phyloP scores from a whole-genome alignment of 371 early-diverging fungal species.

The Vairimorpha necatrix region DNA sequence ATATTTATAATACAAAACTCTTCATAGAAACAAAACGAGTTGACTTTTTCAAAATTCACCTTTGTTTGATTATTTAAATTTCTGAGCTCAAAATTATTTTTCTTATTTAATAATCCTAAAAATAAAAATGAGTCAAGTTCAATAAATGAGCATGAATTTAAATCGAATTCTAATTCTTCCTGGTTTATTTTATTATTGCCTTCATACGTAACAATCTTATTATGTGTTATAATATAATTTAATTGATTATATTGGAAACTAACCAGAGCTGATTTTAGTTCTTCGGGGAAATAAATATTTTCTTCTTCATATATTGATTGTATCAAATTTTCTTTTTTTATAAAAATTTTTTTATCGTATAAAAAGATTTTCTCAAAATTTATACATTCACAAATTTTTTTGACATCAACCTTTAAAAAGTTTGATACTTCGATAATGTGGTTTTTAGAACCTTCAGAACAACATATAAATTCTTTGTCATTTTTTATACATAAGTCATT shows the following conservation, averaged over 20 bases:
- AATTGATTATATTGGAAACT: not conserved
- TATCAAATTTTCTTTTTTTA: not conserved
- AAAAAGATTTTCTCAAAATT: not conserved
- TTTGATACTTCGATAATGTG: not conserved
- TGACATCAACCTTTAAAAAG: slow-evolving; percentile 7
- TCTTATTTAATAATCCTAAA: not conserved
- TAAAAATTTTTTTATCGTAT: not conserved
- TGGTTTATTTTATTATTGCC: not conserved
- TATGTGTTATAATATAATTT: not conserved
- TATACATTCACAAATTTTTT: slow-evolving; percentile 6
- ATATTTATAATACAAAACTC: not conserved
- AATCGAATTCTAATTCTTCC: not conserved
- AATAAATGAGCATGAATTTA: not conserved
- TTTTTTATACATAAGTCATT: slow-evolving; percentile 9
- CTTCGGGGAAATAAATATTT: not conserved
- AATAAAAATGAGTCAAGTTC: not conserved
- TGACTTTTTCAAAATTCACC: not conserved
- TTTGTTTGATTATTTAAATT: not conserved
- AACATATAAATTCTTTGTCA: not conserved
- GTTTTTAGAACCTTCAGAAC: not conserved
- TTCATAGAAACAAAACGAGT: not conserved
- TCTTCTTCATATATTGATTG: not conserved
- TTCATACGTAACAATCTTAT: not conserved
- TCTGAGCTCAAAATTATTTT: not conserved
- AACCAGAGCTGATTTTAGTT: not conserved